phyloP scores from a whole-genome alignment of 352 stramenopile species.

The Phytopythium chamaehyphon region DNA sequence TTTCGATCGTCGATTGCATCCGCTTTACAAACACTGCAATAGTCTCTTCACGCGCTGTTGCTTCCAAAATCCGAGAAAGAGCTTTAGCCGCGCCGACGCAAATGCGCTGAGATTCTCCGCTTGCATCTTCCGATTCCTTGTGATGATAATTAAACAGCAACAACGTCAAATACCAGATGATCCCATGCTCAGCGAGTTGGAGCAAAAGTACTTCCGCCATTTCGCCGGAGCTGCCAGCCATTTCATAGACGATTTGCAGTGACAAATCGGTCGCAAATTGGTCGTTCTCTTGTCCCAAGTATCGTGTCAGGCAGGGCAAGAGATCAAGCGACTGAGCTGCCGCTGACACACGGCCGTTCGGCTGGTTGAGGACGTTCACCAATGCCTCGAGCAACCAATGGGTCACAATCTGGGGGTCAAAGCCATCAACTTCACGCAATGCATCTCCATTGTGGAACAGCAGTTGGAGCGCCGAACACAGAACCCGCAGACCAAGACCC shows the following conservation, averaged over 20 bases:
- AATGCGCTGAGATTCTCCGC: conserved; percentile 53
- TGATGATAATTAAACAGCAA: conserved; percentile 65
- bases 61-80: conserved; percentile 62
- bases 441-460: conserved; percentile 75
- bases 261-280: conserved; percentile 67
- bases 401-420: conserved; percentile 65
- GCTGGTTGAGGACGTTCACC: conserved; percentile 78
- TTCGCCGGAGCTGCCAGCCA: conserved; percentile 71
- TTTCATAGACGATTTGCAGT: conserved; percentile 79
- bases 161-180: conserved; percentile 83
- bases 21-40: conserved; percentile 73
- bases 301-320: conserved; percentile 73
- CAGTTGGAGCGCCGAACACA: conserved; percentile 71
- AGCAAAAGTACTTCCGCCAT: conserved; percentile 81
- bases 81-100: conserved; percentile 71
- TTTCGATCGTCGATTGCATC: conserved; percentile 84
- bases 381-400: conserved; percentile 80
- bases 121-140: conserved; percentile 21
- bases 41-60: conserved; percentile 62
- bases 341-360: conserved; percentile 74
- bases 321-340: conserved; percentile 79
- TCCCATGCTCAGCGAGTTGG: conserved; percentile 74
- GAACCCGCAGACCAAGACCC: conserved; percentile 57
- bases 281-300: conserved; percentile 65
- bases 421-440: conserved; percentile 42